Conservation (phyloP, 306 rosid species). For the Prunus salicina region DNA sequence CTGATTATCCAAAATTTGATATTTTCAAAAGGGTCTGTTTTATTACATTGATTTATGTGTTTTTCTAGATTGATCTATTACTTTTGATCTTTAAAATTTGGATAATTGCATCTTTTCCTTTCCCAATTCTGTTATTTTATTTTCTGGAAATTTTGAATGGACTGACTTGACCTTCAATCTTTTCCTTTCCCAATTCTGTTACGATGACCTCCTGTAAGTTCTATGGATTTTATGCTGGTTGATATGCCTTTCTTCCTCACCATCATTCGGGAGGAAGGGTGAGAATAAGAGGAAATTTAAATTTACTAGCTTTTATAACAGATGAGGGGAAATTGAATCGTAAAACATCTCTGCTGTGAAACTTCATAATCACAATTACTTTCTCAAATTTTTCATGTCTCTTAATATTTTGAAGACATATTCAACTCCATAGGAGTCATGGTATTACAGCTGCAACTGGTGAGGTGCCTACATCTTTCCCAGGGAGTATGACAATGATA, state of each 20-base stretch:
- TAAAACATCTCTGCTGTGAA: background rate
- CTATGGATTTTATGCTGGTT: background rate
- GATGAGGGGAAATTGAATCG: background rate
- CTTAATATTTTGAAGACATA: background rate
- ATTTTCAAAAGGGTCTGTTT: slow-evolving; percentile 1
- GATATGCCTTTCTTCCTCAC: slow-evolving; percentile 4
- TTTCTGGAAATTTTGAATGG: background rate
- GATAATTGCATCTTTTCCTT: background rate
- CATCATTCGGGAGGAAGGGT: background rate
- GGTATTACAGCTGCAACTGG: background rate
- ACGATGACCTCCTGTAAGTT: background rate
- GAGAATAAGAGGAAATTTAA: background rate
- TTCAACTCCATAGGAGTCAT: background rate
- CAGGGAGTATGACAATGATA: background rate
- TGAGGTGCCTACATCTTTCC: background rate
- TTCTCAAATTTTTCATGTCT: background rate
- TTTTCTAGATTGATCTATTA: slow-evolving; percentile 3
- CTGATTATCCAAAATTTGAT: slow-evolving; percentile 1
- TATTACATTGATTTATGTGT: background rate
- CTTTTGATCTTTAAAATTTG: background rate
- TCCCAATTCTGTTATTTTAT: background rate
- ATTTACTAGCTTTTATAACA: background rate
- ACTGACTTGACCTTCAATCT: background rate
- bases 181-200: too few relatives aligned
- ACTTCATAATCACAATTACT: background rate